Base-by-base conservation (phyloP, 176 grass and related monocot species). In the Chrysopogon serrulatus region DNA sequence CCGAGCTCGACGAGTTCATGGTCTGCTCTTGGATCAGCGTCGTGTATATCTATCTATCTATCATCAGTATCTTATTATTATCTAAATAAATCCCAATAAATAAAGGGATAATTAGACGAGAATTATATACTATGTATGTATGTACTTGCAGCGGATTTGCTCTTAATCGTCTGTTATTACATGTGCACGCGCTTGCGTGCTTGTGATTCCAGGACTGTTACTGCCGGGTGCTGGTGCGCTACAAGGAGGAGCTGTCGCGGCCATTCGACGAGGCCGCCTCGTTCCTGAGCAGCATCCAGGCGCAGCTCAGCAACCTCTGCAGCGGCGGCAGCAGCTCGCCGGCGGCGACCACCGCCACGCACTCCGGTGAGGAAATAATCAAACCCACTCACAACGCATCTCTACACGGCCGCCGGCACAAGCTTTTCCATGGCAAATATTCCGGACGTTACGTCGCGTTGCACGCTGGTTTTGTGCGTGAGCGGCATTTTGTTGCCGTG, bases 1-100 rank as follows among this genome's bases (percentile, higher is more conserved):
- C 94, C n/a, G 91, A 97, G 91, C 94, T 97, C 37, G 94, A 97
- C 81, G 89, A 94, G 62, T 97, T 97, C 85, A 97, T 97, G 94
- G 94, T 97, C 41, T 51, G 75, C 35, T 31, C 27, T 43, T 61
- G 51, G 24, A 37, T 6, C 33, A 17, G 7, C 44, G 53, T 36
- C 60, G 34, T n/a, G 40, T 68, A 18, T 32, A 17, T 60, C 45
- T 81, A 47, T 30, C 60, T 63, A 63, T 16, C 1, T 17, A 27
- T 43, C n/a, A n/a, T n/a, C n/a, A n/a, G n/a, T n/a, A n/a, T n/a
- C n/a, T n/a, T n/a, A n/a, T n/a, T n/a, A 3, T 43, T 60, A 64
- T 21, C n/a, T 13, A 13, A 8, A 24, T 13, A 27, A 59, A 13
- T 10, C n/a, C n/a, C 10, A 9, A 60, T 11, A 59, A 59, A 59